Conservation (phyloP, 192 early-diverging fungal species). For the Podila minutissima region DNA sequence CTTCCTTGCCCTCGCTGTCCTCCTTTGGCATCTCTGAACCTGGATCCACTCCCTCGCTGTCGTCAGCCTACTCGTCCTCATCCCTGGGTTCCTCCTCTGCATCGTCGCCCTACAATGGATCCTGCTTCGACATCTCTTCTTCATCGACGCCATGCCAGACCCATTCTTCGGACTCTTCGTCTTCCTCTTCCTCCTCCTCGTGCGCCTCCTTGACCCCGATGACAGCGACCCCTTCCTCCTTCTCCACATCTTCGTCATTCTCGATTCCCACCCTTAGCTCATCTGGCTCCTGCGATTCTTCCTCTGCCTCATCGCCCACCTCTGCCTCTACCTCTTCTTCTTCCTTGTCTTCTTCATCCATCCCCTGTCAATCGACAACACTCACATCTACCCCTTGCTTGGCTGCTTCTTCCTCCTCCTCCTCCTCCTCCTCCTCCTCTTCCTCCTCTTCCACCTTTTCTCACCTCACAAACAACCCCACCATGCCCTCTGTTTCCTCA, state of each 20-base stretch:
- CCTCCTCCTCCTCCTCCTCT: no score
- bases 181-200: neutral
- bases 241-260: neutral
- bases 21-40: neutral
- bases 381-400: neutral
- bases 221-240: neutral
- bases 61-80: neutral
- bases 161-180: neutral
- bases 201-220: conserved; percentile 5
- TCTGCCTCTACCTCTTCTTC: neutral
- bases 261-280: neutral
- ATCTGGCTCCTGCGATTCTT: conserved; percentile 1
- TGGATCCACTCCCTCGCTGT: neutral
- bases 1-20: neutral
- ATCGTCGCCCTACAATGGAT: neutral
- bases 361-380: neutral
- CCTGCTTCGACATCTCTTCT: neutral
- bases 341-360: neutral
- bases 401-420: neutral
- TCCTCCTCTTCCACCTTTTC: neutral
- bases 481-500: neutral
- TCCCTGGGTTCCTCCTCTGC: neutral
- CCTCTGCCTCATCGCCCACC: neutral
- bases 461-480: neutral
- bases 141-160: neutral